Evolutionary conservation across 108 stramenopile genomes (phyloP).

Genomic region (Schizochytrium sp.): DNA sequence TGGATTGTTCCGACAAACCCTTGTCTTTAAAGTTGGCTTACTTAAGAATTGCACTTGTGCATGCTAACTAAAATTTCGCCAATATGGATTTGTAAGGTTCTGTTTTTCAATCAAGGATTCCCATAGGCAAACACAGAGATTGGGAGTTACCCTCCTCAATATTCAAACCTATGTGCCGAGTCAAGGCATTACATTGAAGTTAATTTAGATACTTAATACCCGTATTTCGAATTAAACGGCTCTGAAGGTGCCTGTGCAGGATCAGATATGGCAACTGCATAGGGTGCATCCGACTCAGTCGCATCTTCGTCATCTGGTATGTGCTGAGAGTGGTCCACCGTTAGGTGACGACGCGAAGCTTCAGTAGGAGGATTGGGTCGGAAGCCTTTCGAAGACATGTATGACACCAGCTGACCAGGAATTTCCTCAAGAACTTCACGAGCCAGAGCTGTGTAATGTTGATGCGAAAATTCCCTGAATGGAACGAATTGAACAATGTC

Average conservation of each 20-base stretch:
- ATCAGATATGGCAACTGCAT: conserved; percentile 7
- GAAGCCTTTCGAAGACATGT: conserved; percentile 25
- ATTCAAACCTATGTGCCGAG: too few species aligned
- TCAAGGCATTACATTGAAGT: too few species aligned
- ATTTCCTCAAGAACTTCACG: conserved; percentile 48
- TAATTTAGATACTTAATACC: too few species aligned
- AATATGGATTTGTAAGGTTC: too few species aligned
- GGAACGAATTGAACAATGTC: conserved; percentile 79
- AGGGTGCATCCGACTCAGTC: conserved; percentile 12
- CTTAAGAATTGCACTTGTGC: too few species aligned
- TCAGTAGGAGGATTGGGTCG: conserved; percentile 16
- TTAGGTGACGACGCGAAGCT: neutral
- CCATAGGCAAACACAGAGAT: too few species aligned
- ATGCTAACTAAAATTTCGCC: too few species aligned
- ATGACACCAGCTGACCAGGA: conserved; percentile 35
- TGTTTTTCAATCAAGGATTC: too few species aligned
- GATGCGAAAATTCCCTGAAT: conserved; percentile 63
- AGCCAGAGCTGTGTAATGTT: conserved; percentile 49
- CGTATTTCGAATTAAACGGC: too few species aligned
- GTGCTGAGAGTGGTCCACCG: conserved; percentile 28
- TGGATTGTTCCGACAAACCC: too few species aligned
- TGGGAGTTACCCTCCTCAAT: too few species aligned
- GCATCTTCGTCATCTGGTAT: neutral
- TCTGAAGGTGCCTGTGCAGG: neutral
- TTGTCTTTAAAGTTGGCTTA: too few species aligned